Evolutionary conservation across 805 yeast species (phyloP), one percentile per base, ranked within the genome.

Genomic region (Candida sakaeoensis): DNA sequence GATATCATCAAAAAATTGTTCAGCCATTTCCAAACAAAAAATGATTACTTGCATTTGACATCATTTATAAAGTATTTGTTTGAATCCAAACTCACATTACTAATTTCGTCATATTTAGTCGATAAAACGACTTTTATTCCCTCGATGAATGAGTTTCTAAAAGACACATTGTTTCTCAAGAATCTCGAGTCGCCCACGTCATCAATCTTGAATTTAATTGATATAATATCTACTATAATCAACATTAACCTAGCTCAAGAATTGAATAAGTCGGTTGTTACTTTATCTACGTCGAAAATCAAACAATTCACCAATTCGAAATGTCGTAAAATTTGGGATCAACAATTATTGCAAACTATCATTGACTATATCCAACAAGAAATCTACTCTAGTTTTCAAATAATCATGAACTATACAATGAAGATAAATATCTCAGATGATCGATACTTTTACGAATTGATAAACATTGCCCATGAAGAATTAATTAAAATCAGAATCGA

Each of bases 401-500:
- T 40, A n/a, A 29, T 41, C 14, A 28, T 39, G 9, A 42, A 44
- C 9, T 46, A 47, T 29, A 31, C 33, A 4, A 21, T 13, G 3
- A 15, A 13, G 4, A 12, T 42, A 2, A 33, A 39, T 24, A 4
- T 23, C 4, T 15, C 42, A 5, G 8, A 23, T 28, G 43, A 47
- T 9, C 25, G 37, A 2, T 52, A 54, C 35, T 43, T 58, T 14
- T 44, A 48, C 31, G 61, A 66, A 28, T 50, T 68, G 26, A 55
- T 58, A 10, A 57, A 58, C 32, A 64, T 67, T 19, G 66, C 69
- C 1, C 65, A 63, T 28, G 64, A 65, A 28, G 68, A 65, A 38
- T 48, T 69, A 24, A 61, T 68, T 3, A 50, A 66, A n/a, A 58
- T 81, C 29, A 62, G 93, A 42, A 75, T 72, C 1, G 45, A 52